phyloP scores from a whole-genome alignment of 352 stramenopile genomes.

The Globisporangium nagaii region DNA sequence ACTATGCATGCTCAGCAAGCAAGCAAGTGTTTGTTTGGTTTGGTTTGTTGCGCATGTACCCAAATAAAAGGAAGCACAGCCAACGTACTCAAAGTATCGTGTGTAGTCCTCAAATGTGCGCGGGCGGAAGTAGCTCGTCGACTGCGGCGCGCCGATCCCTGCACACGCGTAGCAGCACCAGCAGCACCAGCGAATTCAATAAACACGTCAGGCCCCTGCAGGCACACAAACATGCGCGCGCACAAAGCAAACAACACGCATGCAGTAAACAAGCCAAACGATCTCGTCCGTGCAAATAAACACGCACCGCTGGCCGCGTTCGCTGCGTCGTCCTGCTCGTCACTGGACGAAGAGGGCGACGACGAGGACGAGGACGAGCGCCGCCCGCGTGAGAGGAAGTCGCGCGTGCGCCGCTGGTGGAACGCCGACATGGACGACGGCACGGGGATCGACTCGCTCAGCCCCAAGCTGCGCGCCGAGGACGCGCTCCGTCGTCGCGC shows the following conservation, averaged over 20 bases:
- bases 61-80: not conserved
- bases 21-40: not conserved
- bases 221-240: not conserved
- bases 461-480: not conserved
- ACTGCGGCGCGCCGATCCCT: constrained; percentile 23
- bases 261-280: not conserved
- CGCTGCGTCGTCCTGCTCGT: constrained; percentile 9
- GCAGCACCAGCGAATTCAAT: too few relatives aligned
- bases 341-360: constrained; percentile 9
- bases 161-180: not conserved
- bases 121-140: constrained; percentile 58
- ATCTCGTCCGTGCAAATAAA: not conserved
- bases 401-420: constrained; percentile 9
- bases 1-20: too few relatives aligned
- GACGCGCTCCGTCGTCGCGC: constrained; percentile 1
- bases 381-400: constrained; percentile 13
- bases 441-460: constrained; percentile 16
- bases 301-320: not conserved
- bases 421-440: constrained; percentile 13
- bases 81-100: constrained; percentile 52
- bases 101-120: constrained; percentile 56
- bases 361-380: constrained; percentile 16
- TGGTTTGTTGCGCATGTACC: not conserved
- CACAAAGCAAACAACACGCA: not conserved
- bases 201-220: too few relatives aligned